These are phyloP conservation scores for Cladobotryum mycophilum DNA, from an alignment of 2,329 filamentous ascomycete species.

Conservation along the genomic window DNA sequence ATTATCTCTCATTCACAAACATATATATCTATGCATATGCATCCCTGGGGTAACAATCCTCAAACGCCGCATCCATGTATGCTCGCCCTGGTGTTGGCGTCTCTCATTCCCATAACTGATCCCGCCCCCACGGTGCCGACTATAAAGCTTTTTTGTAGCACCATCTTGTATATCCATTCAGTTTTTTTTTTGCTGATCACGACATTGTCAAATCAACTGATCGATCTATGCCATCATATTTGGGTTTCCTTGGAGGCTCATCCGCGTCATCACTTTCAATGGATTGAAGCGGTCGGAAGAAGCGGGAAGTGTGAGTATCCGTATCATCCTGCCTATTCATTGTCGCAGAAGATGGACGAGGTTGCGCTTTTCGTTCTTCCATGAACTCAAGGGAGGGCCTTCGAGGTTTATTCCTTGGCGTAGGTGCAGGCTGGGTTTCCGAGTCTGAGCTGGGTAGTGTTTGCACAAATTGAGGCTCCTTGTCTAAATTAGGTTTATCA, in stretches of 20 bases:
- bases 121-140: too few relatives aligned
- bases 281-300: neutral
- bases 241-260: constrained; percentile 10
- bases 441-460: neutral
- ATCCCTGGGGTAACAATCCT: too few relatives aligned
- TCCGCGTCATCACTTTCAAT: constrained; percentile 16
- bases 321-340: neutral
- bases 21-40: too few relatives aligned
- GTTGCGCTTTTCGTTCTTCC: neutral
- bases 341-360: neutral
- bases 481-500: too few relatives aligned
- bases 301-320: neutral
- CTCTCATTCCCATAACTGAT: too few relatives aligned
- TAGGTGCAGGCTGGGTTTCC: neutral
- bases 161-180: too few relatives aligned
- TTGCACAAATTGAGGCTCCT: constrained; percentile 2
- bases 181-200: neutral
- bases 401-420: neutral
- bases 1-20: too few relatives aligned
- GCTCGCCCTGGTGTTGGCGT: too few relatives aligned
- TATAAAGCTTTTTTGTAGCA: too few relatives aligned
- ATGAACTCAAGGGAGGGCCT: constrained; percentile 7
- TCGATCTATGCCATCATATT: constrained; percentile 30
- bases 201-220: constrained; percentile 3
- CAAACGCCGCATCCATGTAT: too few relatives aligned